These are phyloP conservation scores for Syncephalis fuscata DNA, from an alignment of 371 early-diverging fungal species.

Conservation along the genomic window DNA sequence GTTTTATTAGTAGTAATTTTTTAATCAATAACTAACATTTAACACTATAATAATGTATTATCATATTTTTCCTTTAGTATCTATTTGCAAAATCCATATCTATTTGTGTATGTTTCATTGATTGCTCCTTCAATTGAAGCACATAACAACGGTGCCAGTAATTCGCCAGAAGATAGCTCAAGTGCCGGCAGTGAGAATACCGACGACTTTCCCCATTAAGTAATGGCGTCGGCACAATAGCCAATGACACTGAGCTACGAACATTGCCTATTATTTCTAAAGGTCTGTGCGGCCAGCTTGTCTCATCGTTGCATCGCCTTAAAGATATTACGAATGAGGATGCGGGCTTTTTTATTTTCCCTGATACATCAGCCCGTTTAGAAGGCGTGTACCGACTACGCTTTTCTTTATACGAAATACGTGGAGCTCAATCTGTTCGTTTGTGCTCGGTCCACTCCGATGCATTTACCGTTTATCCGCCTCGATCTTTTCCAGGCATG, in stretches of 20 bases:
- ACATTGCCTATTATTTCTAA: conserved; percentile 7
- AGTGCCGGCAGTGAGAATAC: no score
- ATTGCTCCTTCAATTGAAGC: conserved; percentile 55
- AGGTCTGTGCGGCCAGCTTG: conserved; percentile 51
- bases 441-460: conserved; percentile 60
- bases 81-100: background rate
- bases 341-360: conserved; percentile 91
- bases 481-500: conserved; percentile 90
- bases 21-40: background rate
- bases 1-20: background rate
- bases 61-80: background rate
- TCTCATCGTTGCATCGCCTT: conserved; percentile 74
- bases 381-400: conserved; percentile 81
- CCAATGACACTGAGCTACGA: conserved; percentile 6
- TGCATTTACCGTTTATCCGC: conserved; percentile 67
- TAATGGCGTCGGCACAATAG: conserved; percentile 7
- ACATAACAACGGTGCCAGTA: conserved; percentile 62
- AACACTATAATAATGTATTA: no score
- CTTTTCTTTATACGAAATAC: conserved; percentile 64
- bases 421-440: conserved; percentile 49
- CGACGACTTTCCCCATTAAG: no score
- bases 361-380: conserved; percentile 80
- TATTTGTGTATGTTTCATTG: conserved; percentile 10
- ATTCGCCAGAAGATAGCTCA: no score
- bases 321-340: conserved; percentile 68